Base-by-base conservation (phyloP, 2,329 filamentous ascomycete genomes). In the Penicillium janthinellum region DNA sequence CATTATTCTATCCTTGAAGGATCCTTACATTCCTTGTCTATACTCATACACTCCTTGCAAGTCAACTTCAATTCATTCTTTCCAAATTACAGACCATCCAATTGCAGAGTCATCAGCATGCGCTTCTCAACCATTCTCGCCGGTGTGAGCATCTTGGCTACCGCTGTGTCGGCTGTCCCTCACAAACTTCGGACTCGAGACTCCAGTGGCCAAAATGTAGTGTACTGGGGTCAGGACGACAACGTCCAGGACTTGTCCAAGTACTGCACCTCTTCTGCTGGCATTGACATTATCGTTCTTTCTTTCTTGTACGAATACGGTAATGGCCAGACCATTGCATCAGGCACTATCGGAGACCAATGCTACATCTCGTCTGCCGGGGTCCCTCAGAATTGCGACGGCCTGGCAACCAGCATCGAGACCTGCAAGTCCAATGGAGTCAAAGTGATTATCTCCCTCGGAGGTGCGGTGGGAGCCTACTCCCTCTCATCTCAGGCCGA, bases 391-490 rank as follows among this genome's bases (percentile, higher is more conserved):
- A 39, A 74, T 56, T 82, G 80, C 54, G 77, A 77, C 11, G 65
- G 67, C 42, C 70, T 82, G 10, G 70, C 74, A 3, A 57, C 72
- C 4, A 75, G 78, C n/a, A 82, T 83, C 56, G 69, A 70, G 5
- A 74, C 70, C 8, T 83, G 81, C 69, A 78, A 81, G 67, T 59
- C 59, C 0, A 69, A 70, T 31, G 78, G 80, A 39, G 74, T 81
- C 59, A 82, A 80, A 65, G 71, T 83, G 25, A 75, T 82, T 56
- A 63, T 83, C 7, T 78, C 80, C 7, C 68, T 83, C 0, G 81
- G 81, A 17, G 81, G 81, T 35, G 78, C 73, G 0, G 65, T 66
- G 31, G 73, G 76, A 17, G 67, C 72, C 5, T 76, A 77, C 64
- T 71, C 71, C 10, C 64, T 78, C 1, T 60, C 67, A 17, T 74